Conservation (phyloP, 208 protist genomes). For the Trypanosomatidae sp. region DNA sequence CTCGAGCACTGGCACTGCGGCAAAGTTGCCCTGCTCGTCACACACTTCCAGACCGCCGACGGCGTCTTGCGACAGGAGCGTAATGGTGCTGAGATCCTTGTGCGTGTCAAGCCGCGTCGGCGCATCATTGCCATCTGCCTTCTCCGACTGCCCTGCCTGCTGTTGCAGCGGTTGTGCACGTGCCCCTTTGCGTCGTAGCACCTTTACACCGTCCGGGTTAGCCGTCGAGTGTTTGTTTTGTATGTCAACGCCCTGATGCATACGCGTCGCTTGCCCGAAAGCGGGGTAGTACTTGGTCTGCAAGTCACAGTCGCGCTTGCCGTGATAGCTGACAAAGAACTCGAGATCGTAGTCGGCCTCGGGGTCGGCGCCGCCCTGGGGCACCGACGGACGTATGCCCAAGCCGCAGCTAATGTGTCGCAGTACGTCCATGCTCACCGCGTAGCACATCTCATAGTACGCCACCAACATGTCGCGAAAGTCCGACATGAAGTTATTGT, state of each 20-base stretch:
- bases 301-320: constrained; percentile 69
- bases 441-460: constrained; percentile 74
- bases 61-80: constrained; percentile 70
- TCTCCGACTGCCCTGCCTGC: constrained; percentile 1
- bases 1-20: constrained; percentile 62
- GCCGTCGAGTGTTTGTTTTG: constrained; percentile 24
- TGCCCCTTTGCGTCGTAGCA: constrained; percentile 61
- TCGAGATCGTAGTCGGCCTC: constrained; percentile 56
- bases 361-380: constrained; percentile 44
- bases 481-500: constrained; percentile 75
- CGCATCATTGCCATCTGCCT: constrained; percentile 8
- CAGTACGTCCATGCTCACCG: constrained; percentile 67
- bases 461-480: constrained; percentile 77
- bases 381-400: constrained; percentile 57
- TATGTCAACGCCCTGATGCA: constrained; percentile 33
- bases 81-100: constrained; percentile 81
- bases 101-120: constrained; percentile 62
- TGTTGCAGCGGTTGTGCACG: constrained; percentile 23
- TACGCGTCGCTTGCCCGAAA: constrained; percentile 24
- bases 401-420: constrained; percentile 79
- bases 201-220: constrained; percentile 57
- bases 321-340: constrained; percentile 65
- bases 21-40: constrained; percentile 52
- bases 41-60: constrained; percentile 77
- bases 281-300: constrained; percentile 81